Evolutionary conservation across 768 basidiomycete species (phyloP).

Genomic region (Suillus fuscotomentosus): DNA sequence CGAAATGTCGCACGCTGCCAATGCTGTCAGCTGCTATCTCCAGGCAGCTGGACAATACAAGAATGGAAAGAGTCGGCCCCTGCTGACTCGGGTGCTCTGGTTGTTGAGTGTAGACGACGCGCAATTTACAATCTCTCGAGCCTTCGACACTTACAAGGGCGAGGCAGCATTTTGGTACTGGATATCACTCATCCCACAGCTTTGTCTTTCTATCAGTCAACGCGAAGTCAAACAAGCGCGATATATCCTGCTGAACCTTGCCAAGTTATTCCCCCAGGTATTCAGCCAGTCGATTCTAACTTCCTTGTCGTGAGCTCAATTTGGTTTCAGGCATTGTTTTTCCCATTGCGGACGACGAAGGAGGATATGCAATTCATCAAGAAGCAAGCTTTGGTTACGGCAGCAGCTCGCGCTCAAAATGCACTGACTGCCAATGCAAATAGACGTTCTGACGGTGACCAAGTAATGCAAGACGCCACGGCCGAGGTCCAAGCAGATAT

Average conservation of each 20-base stretch:
- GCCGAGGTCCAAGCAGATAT: slow-evolving; percentile 28
- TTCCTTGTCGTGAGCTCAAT: slow-evolving; percentile 5
- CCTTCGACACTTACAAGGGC: slow-evolving; percentile 94
- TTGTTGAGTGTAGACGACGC: slow-evolving; percentile 89
- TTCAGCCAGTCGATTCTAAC: slow-evolving; percentile 21
- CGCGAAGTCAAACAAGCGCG: slow-evolving; percentile 93
- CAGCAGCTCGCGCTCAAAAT: slow-evolving; percentile 33
- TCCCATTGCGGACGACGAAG: slow-evolving; percentile 82
- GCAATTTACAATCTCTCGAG: slow-evolving; percentile 65
- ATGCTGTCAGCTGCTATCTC: slow-evolving; percentile 95
- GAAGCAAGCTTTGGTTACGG: slow-evolving; percentile 39
- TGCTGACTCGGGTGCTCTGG: slow-evolving; percentile 95
- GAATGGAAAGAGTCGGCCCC: slow-evolving; percentile 85
- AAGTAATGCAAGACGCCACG: slow-evolving; percentile 27
- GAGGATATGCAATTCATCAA: slow-evolving; percentile 61
- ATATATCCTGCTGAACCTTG: slow-evolving; percentile 84
- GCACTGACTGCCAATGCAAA: slow-evolving; percentile 22
- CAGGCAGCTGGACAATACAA: slow-evolving; percentile 97
- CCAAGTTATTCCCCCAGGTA: slow-evolving; percentile 91
- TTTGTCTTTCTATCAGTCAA: slow-evolving; percentile 85
- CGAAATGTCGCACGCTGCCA: slow-evolving; percentile 76
- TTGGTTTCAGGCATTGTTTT: slow-evolving; percentile 79
- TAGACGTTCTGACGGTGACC: slow-evolving; percentile 31
- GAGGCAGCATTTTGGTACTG: slow-evolving; percentile 98
- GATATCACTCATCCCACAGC: slow-evolving; percentile 95